Evolutionary conservation across 768 basidiomycete species (phyloP).

Genomic region (Lentinula guzmanii): DNA sequence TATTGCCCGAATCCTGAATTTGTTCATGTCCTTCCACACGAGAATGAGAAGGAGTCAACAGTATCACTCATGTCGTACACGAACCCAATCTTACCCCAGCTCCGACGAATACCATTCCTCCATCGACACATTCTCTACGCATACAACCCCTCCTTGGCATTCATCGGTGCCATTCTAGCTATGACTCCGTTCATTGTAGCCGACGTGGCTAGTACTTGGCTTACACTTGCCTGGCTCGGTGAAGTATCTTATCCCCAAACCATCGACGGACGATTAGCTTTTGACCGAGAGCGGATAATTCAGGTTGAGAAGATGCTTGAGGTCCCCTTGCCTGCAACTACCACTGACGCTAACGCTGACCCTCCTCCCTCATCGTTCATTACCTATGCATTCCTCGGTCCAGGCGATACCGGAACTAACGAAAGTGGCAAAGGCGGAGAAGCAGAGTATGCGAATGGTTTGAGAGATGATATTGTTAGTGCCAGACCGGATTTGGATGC

Average conservation of each 20-base stretch:
- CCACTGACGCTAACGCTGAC: no score
- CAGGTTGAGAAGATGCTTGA: constrained; percentile 11
- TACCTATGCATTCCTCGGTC: constrained; percentile 27
- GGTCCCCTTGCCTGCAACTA: not conserved
- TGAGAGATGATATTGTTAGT: constrained; percentile 25
- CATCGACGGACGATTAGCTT: constrained; percentile 24
- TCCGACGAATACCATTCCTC: constrained; percentile 33
- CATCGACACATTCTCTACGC: constrained; percentile 42
- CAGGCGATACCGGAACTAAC: not conserved
- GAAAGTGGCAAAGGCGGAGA: constrained; percentile 16
- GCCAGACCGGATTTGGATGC: not conserved
- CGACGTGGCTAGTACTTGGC: constrained; percentile 45
- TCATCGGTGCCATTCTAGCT: constrained; percentile 34
- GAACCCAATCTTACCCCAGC: not conserved
- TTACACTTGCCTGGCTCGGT: constrained; percentile 34
- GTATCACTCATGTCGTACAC: not conserved
- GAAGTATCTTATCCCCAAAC: constrained; percentile 28
- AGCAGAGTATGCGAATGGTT: constrained; percentile 25
- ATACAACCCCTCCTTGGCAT: constrained; percentile 38
- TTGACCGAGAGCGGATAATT: constrained; percentile 28
- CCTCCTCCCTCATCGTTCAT: constrained; percentile 22
- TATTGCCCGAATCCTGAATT: constrained; percentile 34
- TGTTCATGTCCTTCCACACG: constrained; percentile 13
- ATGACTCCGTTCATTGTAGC: constrained; percentile 44
- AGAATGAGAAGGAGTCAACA: no score